Conservation (phyloP, 129 eudicot species). For the Artemisia argyi region DNA sequence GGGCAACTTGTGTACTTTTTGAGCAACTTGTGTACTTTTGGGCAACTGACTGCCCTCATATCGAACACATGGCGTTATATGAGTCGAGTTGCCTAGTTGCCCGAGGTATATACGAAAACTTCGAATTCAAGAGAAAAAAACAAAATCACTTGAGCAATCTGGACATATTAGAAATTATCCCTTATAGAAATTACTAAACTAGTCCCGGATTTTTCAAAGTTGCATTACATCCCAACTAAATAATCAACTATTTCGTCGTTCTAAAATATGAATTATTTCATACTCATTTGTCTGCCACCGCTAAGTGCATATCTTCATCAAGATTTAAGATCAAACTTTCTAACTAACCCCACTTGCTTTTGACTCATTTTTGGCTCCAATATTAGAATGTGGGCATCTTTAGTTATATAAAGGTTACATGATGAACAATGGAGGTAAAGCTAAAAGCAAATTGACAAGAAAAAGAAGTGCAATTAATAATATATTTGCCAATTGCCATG, state of each 20-base stretch:
- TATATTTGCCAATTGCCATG: slow-evolving; percentile 18
- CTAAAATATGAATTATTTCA: slow-evolving; percentile 12
- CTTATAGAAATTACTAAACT: too few relatives aligned
- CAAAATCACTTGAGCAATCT: too few relatives aligned
- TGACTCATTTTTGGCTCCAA: slow-evolving; percentile 31
- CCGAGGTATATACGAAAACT: too few relatives aligned
- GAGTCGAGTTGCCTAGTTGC: too few relatives aligned
- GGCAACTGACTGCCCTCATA: too few relatives aligned
- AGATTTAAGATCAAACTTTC: slow-evolving; percentile 30
- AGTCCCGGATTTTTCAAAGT: background rate
- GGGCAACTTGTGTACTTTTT: too few relatives aligned
- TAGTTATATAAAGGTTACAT: slow-evolving; percentile 21
- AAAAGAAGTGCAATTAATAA: slow-evolving; percentile 11
- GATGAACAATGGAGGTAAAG: slow-evolving; percentile 21
- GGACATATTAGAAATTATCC: too few relatives aligned
- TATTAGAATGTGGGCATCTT: slow-evolving; percentile 14
- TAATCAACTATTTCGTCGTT: slow-evolving; percentile 18
- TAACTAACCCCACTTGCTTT: slow-evolving; percentile 36
- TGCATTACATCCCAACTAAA: slow-evolving; percentile 20
- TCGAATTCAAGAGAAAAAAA: too few relatives aligned
- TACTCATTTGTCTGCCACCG: slow-evolving; percentile 35
- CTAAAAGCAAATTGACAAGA: slow-evolving; percentile 25
- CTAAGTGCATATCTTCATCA: slow-evolving; percentile 32
- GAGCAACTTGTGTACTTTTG: too few relatives aligned
- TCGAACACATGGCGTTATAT: too few relatives aligned